Base-by-base conservation (phyloP, 306 rosid genomes). In the Citrullus mucosospermus region DNA sequence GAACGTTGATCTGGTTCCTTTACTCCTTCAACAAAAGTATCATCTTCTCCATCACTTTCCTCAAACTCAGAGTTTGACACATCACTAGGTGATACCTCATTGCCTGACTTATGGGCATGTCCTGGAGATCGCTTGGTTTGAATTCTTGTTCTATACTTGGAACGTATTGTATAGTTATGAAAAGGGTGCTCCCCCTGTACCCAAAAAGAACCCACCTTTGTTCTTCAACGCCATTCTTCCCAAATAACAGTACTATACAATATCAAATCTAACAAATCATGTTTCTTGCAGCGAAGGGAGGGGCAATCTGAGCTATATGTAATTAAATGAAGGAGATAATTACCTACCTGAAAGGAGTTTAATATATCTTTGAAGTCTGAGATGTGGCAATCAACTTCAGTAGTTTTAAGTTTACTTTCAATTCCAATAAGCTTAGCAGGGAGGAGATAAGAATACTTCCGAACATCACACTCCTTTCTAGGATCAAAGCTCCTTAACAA, bases 341-440 rank as follows among this genome's bases (percentile, higher is more conserved):
- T 28, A 17, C 82, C 60, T 48, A 92, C 97, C 97, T 95, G 91
- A 59, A 95, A 92, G 80, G 80, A 73, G 51, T 86, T 91, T 62
- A 95, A 81, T 83, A 92, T 88, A 77, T 84, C 81, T 66, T 86
- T 91, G 85, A 95, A 91, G 81, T 95, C 97, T 38, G 90, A 87
- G 38, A 95, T 67, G 86, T 95, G 98, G 78, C 75, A 43, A 82
- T 81, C 90, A 82, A 87, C 80, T 84, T 92, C 97, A 78, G 82
- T 82, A 28, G 80, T 32, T 57, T 85, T 84, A 51, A 84, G 85
- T 78, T 86, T 79, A 80, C 86, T 84, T 75, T 82, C 84, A 81
- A 95, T 89, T 71, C 97, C 98, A 80, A 95, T 86, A 83, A 87
- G 81, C 76, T 92, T 89, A 50, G 97, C 92, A 71, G 97, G 98